Base-by-base conservation (phyloP, 2,329 filamentous ascomycete species). In the Hortaea werneckii region DNA sequence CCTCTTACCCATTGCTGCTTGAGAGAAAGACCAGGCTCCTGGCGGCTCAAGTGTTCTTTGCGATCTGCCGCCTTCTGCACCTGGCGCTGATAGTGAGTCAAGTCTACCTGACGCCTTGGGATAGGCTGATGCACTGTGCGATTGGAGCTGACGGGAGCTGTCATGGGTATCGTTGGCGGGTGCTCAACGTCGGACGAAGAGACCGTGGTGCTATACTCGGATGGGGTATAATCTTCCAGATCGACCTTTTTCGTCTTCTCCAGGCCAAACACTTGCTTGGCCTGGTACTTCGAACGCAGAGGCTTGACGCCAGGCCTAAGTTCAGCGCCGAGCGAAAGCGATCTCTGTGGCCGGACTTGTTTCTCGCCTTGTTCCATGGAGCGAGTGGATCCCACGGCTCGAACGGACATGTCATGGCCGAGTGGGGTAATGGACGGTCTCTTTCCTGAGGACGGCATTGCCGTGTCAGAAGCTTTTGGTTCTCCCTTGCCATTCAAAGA, bases 201-300 rank as follows among this genome's bases (percentile, higher is more conserved):
- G 5, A 43, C 43, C 6, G 49, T 50, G 12, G 54, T 47, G 44
- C 56, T 58, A 47, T 60, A 60, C 32, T 59, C 54, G 6, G 58
- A 60, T 2, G 57, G 55, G 5, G 50, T 50, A 40, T 54, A 55
- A 9, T 50, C 43, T 6, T 52, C 46, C 7, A 37, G 12, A 11
- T 40, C 29, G n/a, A 29, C 39, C 29, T 29, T 41, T 11, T 42
- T 32, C 12, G 38, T 43, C 27, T 40, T 45, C 13, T 35, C 38
- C 10, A 41, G 13, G 28, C 44, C 49, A 1, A 53, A 32, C 10
- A 44, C 40, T 11, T 32, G 29, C 13, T 43, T 44, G 8, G 47
- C 47, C 6, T 46, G 44, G 12, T 44, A 32, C 42, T 45, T 51
- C 12, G 49, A 44, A 10, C 26, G 30, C 8, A 43, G 29, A n/a